These are phyloP conservation scores for Diddensiella santjacobensis DNA, from an alignment of 805 yeast species.

Conservation along the genomic window DNA sequence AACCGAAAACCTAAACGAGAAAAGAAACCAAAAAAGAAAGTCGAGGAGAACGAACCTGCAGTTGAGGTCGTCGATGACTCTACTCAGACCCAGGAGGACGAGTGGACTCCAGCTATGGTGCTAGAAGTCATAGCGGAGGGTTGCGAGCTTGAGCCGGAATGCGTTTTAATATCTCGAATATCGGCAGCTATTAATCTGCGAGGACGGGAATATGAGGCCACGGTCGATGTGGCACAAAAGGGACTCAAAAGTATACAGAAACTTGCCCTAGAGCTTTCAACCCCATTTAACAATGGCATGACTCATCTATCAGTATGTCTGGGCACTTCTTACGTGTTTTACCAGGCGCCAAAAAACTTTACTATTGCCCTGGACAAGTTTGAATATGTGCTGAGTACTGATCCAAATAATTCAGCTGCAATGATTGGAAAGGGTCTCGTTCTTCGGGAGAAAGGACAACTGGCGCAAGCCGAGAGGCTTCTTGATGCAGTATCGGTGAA, in stretches of 20 bases:
- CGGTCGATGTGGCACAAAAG: slow-evolving; percentile 53
- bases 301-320: slow-evolving; percentile 59
- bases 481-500: slow-evolving; percentile 49
- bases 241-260: slow-evolving; percentile 50
- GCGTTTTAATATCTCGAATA: slow-evolving; percentile 64
- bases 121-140: slow-evolving; percentile 51
- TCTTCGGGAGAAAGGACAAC: slow-evolving; percentile 59
- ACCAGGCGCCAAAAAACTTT: slow-evolving; percentile 88
- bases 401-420: slow-evolving; percentile 53
- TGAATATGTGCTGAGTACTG: slow-evolving; percentile 51
- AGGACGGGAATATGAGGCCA: slow-evolving; percentile 58
- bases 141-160: slow-evolving; percentile 35
- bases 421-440: slow-evolving; percentile 80
- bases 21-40: slow-evolving; percentile 1
- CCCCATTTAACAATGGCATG: slow-evolving; percentile 41
- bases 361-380: slow-evolving; percentile 69
- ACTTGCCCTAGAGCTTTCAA: slow-evolving; percentile 43
- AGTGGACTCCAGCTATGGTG: slow-evolving; percentile 44
- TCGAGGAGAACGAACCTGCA: neutral
- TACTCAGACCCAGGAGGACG: slow-evolving; percentile 20
- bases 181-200: slow-evolving; percentile 57
- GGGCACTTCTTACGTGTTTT: slow-evolving; percentile 75
- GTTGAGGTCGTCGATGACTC: slow-evolving; percentile 20
- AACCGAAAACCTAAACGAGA: slow-evolving; percentile 13
- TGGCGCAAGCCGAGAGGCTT: slow-evolving; percentile 50